Evolutionary conservation across 345 rosid genomes (phyloP), one percentile per base, ranked within the genome.

Genomic region (Angophora floribunda): DNA sequence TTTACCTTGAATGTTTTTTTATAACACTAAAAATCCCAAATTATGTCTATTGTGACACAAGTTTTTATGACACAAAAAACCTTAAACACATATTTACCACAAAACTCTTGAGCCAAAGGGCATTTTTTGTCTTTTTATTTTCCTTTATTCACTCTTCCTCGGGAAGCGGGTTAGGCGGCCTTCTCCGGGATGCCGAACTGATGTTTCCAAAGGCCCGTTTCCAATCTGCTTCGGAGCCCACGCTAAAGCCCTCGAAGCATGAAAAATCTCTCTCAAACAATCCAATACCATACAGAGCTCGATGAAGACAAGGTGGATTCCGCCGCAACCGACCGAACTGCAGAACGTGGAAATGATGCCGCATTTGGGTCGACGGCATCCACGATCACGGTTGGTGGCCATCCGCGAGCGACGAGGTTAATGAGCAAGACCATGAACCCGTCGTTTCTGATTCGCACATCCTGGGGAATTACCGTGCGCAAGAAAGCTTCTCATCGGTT

Each of bases 401-500:
- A 24, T 63, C 88, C 91, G 93, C 75, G 61, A 92, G 92, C 85
- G 90, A 93, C 17, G 93, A 89, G 16, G 95, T 91, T 45, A 95
- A 93, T 88, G 88, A 52, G 16, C 92, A 88, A 26, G 51, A 63
- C n/a, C 47, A 92, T 93, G 13, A 92, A 93, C 59, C 91, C 80
- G 80, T 70, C 8, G 82, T 93, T 88, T 94, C 97, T 8, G 98
- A 95, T 90, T 92, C 95, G 13, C 90, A 93, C 70, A 95, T 94
- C 30, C 89, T 97, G 1, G 96, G 94, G 80, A 93, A 93, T 36
- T 95, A 97, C 94, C 93, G 91, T 32, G 98, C 95, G 89, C 89
- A 92, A 67, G 90, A 92, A 86, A 92, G 91, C 87, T 88, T 91
- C 53, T 92, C 96, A 21, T 85, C 93, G 13, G 91, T 89, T 85